These are phyloP conservation scores for Paracorniculantispora psalliotae DNA, from an alignment of 2,329 filamentous ascomycete species.

Conservation along the genomic window DNA sequence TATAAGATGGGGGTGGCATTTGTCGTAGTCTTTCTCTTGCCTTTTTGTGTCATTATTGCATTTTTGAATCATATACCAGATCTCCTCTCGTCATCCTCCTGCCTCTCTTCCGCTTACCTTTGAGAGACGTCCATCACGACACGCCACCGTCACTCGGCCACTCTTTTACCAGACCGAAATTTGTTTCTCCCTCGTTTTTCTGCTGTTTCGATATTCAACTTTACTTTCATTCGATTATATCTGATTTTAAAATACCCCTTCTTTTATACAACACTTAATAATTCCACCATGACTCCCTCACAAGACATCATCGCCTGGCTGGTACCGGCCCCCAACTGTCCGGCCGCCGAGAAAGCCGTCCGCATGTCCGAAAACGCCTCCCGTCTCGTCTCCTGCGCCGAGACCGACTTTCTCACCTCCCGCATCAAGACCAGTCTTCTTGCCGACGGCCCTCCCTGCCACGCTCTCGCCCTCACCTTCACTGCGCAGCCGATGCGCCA, in stretches of 20 bases:
- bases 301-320: constrained; percentile 36
- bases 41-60: not conserved
- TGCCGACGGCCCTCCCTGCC: constrained; percentile 18
- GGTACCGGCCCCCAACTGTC: constrained; percentile 31
- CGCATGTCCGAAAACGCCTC: constrained; percentile 28
- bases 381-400: constrained; percentile 22
- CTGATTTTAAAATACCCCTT: not conserved
- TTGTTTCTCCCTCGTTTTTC: not conserved
- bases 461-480: constrained; percentile 34
- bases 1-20: not conserved
- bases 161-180: constrained; percentile 1
- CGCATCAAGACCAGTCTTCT: constrained; percentile 24
- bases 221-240: constrained; percentile 14
- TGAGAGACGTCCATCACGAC: constrained; percentile 4
- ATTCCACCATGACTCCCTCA: constrained; percentile 15
- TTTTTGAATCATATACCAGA: not conserved
- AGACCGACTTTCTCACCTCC: constrained; percentile 23
- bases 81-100: not conserved
- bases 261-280: not conserved
- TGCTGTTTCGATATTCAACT: not conserved
- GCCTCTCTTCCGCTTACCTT: not conserved
- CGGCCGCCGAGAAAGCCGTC: constrained; percentile 29
- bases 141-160: constrained; percentile 3
- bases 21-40: not conserved
- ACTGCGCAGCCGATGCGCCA: constrained; percentile 25